Evolutionary conservation across 768 basidiomycete genomes (phyloP).

Genomic region (Cyclocybe aegerita): DNA sequence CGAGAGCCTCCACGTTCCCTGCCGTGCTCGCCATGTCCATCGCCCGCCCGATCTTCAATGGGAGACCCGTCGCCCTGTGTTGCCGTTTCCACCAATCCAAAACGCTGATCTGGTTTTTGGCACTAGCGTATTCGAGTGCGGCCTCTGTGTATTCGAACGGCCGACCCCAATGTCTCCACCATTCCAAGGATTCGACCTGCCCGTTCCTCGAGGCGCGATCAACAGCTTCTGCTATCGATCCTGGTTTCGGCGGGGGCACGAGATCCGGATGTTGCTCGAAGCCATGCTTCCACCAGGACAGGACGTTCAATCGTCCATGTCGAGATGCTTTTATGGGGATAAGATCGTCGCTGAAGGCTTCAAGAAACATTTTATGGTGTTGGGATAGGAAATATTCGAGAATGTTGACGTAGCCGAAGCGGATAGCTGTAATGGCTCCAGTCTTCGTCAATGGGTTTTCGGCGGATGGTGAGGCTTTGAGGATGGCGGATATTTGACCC

Average conservation of each 20-base stretch:
- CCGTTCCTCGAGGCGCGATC: slow-evolving; percentile 81
- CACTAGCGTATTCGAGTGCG: slow-evolving; percentile 76
- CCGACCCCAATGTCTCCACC: slow-evolving; percentile 74
- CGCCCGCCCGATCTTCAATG: slow-evolving; percentile 79
- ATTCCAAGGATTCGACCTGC: slow-evolving; percentile 71
- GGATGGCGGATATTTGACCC: slow-evolving; percentile 58
- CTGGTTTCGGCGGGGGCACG: slow-evolving; percentile 51
- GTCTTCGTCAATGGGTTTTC: slow-evolving; percentile 63
- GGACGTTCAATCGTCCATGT: slow-evolving; percentile 68
- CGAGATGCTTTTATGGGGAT: slow-evolving; percentile 79
- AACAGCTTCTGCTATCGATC: slow-evolving; percentile 65
- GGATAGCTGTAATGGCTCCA: slow-evolving; percentile 64
- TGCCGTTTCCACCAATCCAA: slow-evolving; percentile 84
- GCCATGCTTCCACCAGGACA: slow-evolving; percentile 81
- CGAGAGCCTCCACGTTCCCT: slow-evolving; percentile 71
- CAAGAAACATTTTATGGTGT: slow-evolving; percentile 62
- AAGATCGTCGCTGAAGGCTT: slow-evolving; percentile 62
- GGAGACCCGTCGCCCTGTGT: slow-evolving; percentile 43
- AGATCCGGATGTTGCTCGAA: slow-evolving; percentile 61
- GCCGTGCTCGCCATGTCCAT: slow-evolving; percentile 86
- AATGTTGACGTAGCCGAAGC: slow-evolving; percentile 76
- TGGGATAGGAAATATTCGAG: slow-evolving; percentile 71
- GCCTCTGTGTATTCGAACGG: slow-evolving; percentile 76
- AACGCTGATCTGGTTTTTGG: slow-evolving; percentile 73
- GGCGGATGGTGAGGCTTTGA: slow-evolving; percentile 53